Percentiles rank a stretch among this genome's conserved stretches.
Evolutionary conservation across 2,329 filamentous ascomycete species (phyloP).

Genomic region (Hymenoscyphus fructigenus): DNA sequence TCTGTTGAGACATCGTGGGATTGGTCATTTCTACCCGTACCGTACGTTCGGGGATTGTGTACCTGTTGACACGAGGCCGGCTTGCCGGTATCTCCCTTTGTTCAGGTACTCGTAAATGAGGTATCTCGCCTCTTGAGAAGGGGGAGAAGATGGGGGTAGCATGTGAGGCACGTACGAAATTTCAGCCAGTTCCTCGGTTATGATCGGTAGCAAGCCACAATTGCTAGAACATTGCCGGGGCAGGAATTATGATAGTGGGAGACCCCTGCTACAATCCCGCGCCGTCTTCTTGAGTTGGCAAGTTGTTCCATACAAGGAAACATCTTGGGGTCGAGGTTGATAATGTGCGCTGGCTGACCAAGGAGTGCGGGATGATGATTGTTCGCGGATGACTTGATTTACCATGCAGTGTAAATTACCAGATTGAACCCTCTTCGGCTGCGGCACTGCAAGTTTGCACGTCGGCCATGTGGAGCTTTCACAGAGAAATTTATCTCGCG

Average conservation of each 20-base stretch:
- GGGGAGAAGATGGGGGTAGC: no score
- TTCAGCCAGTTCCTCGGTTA: not conserved
- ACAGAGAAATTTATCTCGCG: not conserved
- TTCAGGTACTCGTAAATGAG: no score
- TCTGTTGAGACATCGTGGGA: no score
- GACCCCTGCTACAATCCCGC: not conserved
- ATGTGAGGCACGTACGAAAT: not conserved
- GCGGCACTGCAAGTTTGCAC: not conserved
- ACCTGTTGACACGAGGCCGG: no score
- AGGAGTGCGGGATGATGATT: not conserved
- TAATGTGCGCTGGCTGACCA: not conserved
- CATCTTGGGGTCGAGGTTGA: not conserved
- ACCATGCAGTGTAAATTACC: not conserved
- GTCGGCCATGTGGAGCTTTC: not conserved
- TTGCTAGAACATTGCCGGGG: not conserved
- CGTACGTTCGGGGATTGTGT: no score
- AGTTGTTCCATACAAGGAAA: not conserved
- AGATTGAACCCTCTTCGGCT: constrained; percentile 2
- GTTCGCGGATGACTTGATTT: not conserved
- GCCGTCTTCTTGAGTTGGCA: not conserved
- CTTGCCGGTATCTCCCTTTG: no score
- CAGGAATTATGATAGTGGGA: not conserved
- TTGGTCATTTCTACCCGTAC: no score
- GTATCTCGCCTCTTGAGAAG: no score
- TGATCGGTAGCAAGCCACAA: not conserved